Percentiles rank a stretch among this genome's conserved stretches.
Conservation (phyloP, 2,329 filamentous ascomycete species). For the Exophiala phaeomuriformis region DNA sequence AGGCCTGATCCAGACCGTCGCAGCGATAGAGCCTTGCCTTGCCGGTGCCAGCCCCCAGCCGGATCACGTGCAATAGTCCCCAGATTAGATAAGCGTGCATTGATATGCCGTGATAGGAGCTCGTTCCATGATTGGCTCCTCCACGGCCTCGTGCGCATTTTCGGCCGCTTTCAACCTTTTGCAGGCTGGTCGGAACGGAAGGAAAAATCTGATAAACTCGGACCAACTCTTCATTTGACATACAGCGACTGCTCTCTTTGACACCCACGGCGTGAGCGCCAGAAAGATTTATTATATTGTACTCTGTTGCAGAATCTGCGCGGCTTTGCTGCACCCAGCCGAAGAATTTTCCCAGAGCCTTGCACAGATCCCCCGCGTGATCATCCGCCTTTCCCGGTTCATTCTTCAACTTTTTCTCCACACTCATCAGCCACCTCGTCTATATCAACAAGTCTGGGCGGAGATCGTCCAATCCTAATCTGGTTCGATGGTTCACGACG, state of each 20-base stretch:
- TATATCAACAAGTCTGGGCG: too few species aligned
- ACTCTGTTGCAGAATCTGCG: background rate
- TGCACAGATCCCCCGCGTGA: conserved; percentile 7
- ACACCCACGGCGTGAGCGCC: too few species aligned
- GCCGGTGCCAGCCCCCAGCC: background rate
- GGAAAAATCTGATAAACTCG: too few species aligned
- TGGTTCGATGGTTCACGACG: conserved; percentile 14
- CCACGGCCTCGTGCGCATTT: background rate
- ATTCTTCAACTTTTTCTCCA: background rate
- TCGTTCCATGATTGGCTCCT: conserved; percentile 14
- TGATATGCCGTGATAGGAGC: conserved; percentile 4
- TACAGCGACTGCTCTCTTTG: too few species aligned
- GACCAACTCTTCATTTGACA: too few species aligned
- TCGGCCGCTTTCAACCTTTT: background rate
- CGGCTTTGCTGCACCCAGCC: conserved; percentile 4
- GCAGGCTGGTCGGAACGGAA: too few species aligned
- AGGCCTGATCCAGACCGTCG: background rate
- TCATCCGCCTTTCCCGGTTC: too few species aligned
- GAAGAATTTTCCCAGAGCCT: conserved; percentile 16
- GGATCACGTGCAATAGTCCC: conserved; percentile 3
- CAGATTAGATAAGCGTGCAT: conserved; percentile 17
- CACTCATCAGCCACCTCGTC: background rate
- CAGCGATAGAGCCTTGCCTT: conserved; percentile 2
- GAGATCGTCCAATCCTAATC: conserved; percentile 1
- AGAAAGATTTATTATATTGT: background rate